These are phyloP conservation scores for Inga leiocalycina DNA, from an alignment of 306 rosid species.

Conservation along the genomic window DNA sequence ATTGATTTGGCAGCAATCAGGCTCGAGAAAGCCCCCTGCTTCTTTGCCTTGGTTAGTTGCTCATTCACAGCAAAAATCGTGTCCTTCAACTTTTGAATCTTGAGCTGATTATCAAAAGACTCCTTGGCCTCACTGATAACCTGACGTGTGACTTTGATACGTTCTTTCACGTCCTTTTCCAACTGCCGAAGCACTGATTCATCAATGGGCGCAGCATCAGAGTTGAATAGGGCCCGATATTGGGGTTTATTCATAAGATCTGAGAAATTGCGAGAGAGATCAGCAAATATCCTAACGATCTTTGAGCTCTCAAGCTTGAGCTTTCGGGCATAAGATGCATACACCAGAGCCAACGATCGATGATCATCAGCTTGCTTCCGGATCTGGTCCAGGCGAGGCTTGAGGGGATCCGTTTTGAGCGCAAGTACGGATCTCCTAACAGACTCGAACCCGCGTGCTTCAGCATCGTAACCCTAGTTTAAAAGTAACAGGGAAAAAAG, in stretches of 20 bases:
- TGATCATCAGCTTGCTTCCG: conserved; percentile 95
- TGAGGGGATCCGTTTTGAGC: conserved; percentile 81
- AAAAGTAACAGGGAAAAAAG: conserved; percentile 2
- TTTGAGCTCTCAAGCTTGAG: conserved; percentile 90
- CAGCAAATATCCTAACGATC: conserved; percentile 82
- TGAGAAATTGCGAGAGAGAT: conserved; percentile 70
- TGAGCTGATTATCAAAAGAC: conserved; percentile 89
- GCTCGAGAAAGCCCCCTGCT: conserved; percentile 95
- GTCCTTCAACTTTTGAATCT: conserved; percentile 95
- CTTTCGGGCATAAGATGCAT: conserved; percentile 82
- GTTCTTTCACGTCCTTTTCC: conserved; percentile 94
- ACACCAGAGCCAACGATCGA: conserved; percentile 67
- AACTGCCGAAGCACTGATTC: conserved; percentile 75
- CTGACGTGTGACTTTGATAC: conserved; percentile 79
- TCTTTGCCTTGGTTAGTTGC: conserved; percentile 81
- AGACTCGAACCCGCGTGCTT: conserved; percentile 48
- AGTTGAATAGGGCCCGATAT: conserved; percentile 53
- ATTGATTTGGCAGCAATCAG: conserved; percentile 87
- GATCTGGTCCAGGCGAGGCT: conserved; percentile 91
- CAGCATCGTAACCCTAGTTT: conserved; percentile 58
- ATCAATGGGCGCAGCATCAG: conserved; percentile 61
- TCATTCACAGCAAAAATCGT: conserved; percentile 88
- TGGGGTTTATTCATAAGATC: conserved; percentile 75
- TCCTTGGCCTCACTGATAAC: conserved; percentile 86
- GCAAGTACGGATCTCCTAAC: conserved; percentile 74